Evolutionary conservation across 257 asterid species (phyloP).

Genomic region (Ilex aquifolium): DNA sequence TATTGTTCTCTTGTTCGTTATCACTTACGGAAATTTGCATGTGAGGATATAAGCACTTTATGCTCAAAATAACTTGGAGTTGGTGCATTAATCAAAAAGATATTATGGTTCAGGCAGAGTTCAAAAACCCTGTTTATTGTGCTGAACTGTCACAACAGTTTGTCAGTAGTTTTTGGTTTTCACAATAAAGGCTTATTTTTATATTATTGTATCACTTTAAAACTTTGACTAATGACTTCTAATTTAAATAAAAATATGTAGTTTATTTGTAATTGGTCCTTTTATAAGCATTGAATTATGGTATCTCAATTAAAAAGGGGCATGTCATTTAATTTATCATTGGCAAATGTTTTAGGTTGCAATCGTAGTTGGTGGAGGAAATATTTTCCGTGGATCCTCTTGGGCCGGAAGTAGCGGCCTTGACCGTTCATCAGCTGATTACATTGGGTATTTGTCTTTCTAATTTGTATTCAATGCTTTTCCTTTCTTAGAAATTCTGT

Average conservation of each 20-base stretch:
- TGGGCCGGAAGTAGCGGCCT: slow-evolving; percentile 92
- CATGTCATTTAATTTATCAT: neutral
- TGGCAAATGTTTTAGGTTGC: slow-evolving; percentile 51
- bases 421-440: slow-evolving; percentile 95
- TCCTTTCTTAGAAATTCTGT: too few species aligned
- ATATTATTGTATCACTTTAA: too few species aligned
- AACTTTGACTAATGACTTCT: too few species aligned
- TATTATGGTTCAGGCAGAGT: neutral
- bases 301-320: too few species aligned
- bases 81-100: neutral
- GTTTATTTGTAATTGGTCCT: too few species aligned
- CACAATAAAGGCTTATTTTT: too few species aligned
- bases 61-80: neutral
- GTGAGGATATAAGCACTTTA: neutral
- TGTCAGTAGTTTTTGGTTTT: too few species aligned
- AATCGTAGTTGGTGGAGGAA: slow-evolving; percentile 90
- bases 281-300: too few species aligned
- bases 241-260: too few species aligned
- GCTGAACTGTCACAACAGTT: too few species aligned
- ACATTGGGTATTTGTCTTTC: slow-evolving; percentile 55
- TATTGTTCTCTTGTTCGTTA: neutral
- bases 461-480: too few species aligned
- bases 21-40: neutral
- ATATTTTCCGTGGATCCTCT: slow-evolving; percentile 84
- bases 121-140: too few species aligned